Percentiles rank a stretch among this genome's conserved stretches.
Evolutionary conservation across 2,329 filamentous ascomycete species (phyloP).

Genomic region (Truncatella angustata): DNA sequence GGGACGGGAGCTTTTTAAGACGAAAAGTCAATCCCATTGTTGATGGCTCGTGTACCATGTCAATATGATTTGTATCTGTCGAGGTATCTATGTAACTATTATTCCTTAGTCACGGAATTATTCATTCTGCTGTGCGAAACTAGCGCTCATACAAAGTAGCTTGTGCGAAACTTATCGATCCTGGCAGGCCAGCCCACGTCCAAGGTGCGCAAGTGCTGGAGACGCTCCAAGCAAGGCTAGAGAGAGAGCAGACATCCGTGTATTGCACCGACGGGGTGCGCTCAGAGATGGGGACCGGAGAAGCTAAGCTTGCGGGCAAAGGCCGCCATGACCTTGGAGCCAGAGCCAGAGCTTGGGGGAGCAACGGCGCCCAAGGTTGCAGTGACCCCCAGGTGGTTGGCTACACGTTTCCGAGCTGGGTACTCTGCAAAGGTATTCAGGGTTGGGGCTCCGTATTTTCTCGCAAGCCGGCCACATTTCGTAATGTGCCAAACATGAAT

Average conservation of each 20-base stretch:
- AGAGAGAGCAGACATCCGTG: not conserved
- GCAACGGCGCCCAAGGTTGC: not conserved
- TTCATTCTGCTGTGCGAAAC: not conserved
- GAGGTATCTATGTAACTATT: not conserved
- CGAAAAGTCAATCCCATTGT: not conserved
- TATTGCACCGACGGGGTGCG: not conserved
- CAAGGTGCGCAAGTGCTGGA: not conserved
- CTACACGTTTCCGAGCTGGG: not conserved
- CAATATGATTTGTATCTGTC: not conserved
- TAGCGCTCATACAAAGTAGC: not conserved
- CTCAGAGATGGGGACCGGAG: not conserved
- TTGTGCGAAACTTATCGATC: not conserved
- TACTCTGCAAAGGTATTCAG: too few relatives aligned
- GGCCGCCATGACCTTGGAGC: not conserved
- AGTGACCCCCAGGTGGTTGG: not conserved
- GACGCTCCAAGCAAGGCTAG: not conserved
- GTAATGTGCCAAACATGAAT: not conserved
- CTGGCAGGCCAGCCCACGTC: not conserved
- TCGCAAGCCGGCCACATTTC: too few relatives aligned
- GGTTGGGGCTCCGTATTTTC: too few relatives aligned
- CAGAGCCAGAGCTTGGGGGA: not conserved
- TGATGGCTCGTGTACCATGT: not conserved
- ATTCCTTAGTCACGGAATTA: slow-evolving; percentile 1
- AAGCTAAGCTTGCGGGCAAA: not conserved
- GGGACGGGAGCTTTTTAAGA: not conserved